Evolutionary conservation across 495 filamentous ascomycete genomes (phyloP), one percentile per base, ranked within the genome.

Genomic region (Penicillium dipodomyicola): DNA sequence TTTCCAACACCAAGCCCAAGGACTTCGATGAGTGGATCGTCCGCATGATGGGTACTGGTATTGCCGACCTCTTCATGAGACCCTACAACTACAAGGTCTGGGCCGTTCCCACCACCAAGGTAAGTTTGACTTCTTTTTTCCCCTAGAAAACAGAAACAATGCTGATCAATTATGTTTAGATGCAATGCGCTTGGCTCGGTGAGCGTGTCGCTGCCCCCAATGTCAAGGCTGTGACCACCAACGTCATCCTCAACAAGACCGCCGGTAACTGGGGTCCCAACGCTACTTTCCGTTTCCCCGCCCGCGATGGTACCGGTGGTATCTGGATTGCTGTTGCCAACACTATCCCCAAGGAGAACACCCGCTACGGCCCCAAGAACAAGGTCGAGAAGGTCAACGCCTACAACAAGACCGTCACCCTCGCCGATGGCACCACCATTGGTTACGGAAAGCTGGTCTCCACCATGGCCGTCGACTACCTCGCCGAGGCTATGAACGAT

Each of bases 21-120:
- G 80, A 92, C 78, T 99, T 99, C 63, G 95, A 99, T 65, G 92
- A 97, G 80, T 97, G 94, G 94, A 97, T 99, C 67, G 72, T 97
- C 59, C 85, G 93, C 55, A 95, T 85, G 78, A 93, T 90, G 82
- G 94, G 94, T 66, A 76, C 77, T 62, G 94, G 95, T 63, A 81
- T 99, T 61, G 94, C 94, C 56, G 86, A 99, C 73, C 78, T 92
- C 52, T 99, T 99, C 86, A 99, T 99, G 94, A 80, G 95, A 65
- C 94, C 94, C 44, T 99, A 99, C 84, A 99, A 99, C 84, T 97
- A 85, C 86, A 99, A 99, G 79, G 94, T 97, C 69, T 99, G 94
- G 94, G 95, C 94, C 56, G 93, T 97, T 66, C 94, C 95, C 39
- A 97, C 95, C 25, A 95, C 89, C 56, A 96, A 95, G 88, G 94